Evolutionary conservation across 2,329 filamentous ascomycete species (phyloP), one percentile per base, ranked within the genome.

Genomic region (Alternaria infectoria): DNA sequence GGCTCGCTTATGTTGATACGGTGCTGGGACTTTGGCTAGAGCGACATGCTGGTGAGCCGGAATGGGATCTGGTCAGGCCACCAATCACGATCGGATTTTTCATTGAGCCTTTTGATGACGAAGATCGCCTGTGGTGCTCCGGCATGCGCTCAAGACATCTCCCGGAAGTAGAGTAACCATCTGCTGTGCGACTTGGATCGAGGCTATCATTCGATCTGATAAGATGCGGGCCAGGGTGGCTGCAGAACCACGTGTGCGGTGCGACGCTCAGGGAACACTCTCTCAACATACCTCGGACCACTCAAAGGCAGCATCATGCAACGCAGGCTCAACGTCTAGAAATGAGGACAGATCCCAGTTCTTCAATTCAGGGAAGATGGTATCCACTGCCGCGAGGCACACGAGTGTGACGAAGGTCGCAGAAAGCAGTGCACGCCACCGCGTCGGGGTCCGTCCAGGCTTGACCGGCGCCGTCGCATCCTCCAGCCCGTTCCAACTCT

Each of bases 231-330:
- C 49, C 49, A 51, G 21, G 17, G 44, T 59, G 62, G n/a, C 43
- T 44, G 40, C 59, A 59, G 59, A 21, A 43, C 30, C 49, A 62
- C 44, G 50, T 59, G 55, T 58, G 43, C 26, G 28, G 28, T 47
- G 57, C 30, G 49, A 59, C 30, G 30, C 19, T 50, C 21, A 58
- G 56, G 50, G 50, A 65, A 58, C 28, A 30, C 21, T 36, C 46
- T 57, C 57, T 55, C 56, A 51, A 70, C 67, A 62, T 74, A 75
- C 71, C 67, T 70, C 57, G 45, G 70, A 67, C 70, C 71, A 74
- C 36, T 68, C 36, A 40, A 74, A 73, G 12, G 54, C 47, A 30
- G 43, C 44, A 54, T 64, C 11, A 17, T 28, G 21, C 45, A 44
- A 45, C 45, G 52, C 57, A 59, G 55, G 32, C 36, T 65, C 13